phyloP scores from a whole-genome alignment of 163 green algal species.

The Smithsoniella earleae region DNA sequence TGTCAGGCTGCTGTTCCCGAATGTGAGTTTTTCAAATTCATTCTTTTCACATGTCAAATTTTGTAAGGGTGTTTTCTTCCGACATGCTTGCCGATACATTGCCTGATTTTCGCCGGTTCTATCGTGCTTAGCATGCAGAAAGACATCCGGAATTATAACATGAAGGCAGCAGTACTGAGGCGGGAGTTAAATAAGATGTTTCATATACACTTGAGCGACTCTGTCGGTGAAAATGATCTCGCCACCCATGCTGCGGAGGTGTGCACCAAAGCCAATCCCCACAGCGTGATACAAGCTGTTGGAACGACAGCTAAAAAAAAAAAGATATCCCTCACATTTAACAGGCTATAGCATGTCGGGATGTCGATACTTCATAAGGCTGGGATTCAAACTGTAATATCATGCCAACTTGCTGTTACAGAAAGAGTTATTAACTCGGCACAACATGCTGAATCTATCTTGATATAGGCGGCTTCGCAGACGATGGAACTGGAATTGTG shows the following conservation, averaged over 20 bases:
- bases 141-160: not conserved
- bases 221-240: not conserved
- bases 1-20: not conserved
- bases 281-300: not conserved
- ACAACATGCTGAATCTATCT: too few species aligned
- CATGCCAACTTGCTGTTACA: too few species aligned
- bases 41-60: not conserved
- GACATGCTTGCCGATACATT: not conserved
- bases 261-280: not conserved
- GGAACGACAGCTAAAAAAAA: not conserved
- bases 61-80: not conserved
- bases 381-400: too few species aligned
- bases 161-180: not conserved
- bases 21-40: not conserved
- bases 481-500: too few species aligned
- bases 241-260: not conserved
- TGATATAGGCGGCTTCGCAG: too few species aligned
- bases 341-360: too few species aligned
- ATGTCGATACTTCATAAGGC: too few species aligned
- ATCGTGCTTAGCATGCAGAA: conserved; percentile 7
- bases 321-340: not conserved
- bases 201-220: not conserved
- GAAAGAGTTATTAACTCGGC: too few species aligned
- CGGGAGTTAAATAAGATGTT: not conserved
- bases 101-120: not conserved